Evolutionary conservation across 176 grass and related monocot genomes (phyloP).

Genomic region (Raddia guianensis): DNA sequence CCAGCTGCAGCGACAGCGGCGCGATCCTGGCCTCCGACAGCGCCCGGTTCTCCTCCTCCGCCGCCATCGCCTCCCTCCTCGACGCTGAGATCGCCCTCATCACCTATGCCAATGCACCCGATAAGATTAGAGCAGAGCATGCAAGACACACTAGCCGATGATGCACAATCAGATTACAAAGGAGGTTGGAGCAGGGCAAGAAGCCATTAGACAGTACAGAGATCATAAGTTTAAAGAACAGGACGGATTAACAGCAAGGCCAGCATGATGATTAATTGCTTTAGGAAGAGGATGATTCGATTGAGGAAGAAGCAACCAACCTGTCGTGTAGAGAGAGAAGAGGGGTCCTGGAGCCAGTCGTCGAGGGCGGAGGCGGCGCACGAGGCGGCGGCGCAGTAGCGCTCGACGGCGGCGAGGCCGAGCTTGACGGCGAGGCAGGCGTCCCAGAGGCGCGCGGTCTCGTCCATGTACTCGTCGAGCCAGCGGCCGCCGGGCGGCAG

Average conservation of each 20-base stretch:
- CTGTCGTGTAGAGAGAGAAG: slow-evolving; percentile 64
- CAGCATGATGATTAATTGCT: slow-evolving; percentile 25
- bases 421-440: slow-evolving; percentile 85
- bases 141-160: neutral
- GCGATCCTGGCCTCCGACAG: slow-evolving; percentile 63
- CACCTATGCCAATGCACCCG: slow-evolving; percentile 46
- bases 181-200: neutral
- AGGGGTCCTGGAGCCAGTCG: slow-evolving; percentile 63
- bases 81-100: slow-evolving; percentile 62
- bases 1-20: slow-evolving; percentile 66
- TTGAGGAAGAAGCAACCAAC: slow-evolving; percentile 34
- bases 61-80: slow-evolving; percentile 63
- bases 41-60: slow-evolving; percentile 83
- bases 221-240: neutral
- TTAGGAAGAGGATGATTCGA: neutral
- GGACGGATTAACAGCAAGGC: neutral
- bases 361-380: slow-evolving; percentile 64
- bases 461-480: slow-evolving; percentile 99
- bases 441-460: slow-evolving; percentile 90
- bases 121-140: neutral
- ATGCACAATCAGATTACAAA: slow-evolving; percentile 17
- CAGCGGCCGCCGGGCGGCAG: slow-evolving; percentile 84
- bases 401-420: slow-evolving; percentile 73
- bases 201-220: neutral
- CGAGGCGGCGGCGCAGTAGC: slow-evolving; percentile 59